Conservation (phyloP, 108 stramenopile genomes). For the Pseudonitzschia multistriata region DNA sequence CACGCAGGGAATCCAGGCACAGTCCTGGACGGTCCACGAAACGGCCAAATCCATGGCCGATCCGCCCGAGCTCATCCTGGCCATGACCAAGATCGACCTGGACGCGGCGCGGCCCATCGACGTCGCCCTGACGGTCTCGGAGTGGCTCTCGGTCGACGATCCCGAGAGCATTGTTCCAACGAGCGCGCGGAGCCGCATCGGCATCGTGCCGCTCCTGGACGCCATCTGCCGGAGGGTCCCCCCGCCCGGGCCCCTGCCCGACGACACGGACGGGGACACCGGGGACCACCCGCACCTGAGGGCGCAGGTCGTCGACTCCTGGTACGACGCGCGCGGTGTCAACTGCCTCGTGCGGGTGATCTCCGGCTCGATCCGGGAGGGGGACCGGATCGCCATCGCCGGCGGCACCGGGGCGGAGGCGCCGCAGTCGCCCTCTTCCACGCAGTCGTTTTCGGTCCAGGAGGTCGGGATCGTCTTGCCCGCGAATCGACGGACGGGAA, state of each 20-base stretch:
- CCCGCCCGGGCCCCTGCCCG: slow-evolving; percentile 54
- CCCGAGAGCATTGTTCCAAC: slow-evolving; percentile 87
- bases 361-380: slow-evolving; percentile 52
- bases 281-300: slow-evolving; percentile 46
- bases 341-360: slow-evolving; percentile 60
- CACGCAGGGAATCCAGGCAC: slow-evolving; percentile 96
- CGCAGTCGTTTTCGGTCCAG: slow-evolving; percentile 62
- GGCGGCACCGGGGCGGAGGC: neutral
- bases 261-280: slow-evolving; percentile 37
- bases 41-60: slow-evolving; percentile 75
- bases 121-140: slow-evolving; percentile 81
- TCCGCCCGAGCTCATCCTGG: slow-evolving; percentile 65
- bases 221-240: slow-evolving; percentile 70
- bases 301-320: slow-evolving; percentile 94
- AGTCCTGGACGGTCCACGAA: slow-evolving; percentile 94
- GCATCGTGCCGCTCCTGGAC: slow-evolving; percentile 69
- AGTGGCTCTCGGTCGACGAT: slow-evolving; percentile 79
- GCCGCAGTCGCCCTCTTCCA: neutral
- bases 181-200: slow-evolving; percentile 82
- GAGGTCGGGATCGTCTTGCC: slow-evolving; percentile 94
- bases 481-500: slow-evolving; percentile 53
- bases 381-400: slow-evolving; percentile 54
- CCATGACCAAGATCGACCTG: slow-evolving; percentile 95
- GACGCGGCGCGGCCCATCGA: slow-evolving; percentile 79
- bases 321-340: slow-evolving; percentile 89